Percentiles rank a stretch among this genome's conserved stretches.
phyloP scores from a whole-genome alignment of 2,329 filamentous ascomycete genomes.

The Alternaria sp. region DNA sequence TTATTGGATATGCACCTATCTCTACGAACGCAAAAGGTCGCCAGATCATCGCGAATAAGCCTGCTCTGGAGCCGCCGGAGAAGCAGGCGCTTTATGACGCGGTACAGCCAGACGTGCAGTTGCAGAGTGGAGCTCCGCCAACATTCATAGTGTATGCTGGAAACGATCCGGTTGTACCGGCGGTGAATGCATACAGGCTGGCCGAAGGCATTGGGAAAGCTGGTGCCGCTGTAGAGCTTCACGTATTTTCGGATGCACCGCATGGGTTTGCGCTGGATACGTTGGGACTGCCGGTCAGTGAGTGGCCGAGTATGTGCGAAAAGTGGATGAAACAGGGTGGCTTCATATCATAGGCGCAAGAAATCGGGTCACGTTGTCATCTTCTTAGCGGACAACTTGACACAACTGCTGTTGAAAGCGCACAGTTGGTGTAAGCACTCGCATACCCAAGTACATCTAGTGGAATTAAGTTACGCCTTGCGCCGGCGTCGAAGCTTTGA shows the following conservation, averaged over 20 bases:
- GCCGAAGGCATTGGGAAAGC: conserved; percentile 17
- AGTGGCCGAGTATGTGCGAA: conserved; percentile 23
- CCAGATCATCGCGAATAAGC: conserved; percentile 19
- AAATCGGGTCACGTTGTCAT: too few species aligned
- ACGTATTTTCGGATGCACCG: conserved; percentile 29
- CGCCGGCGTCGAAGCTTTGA: too few species aligned
- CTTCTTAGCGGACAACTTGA: not conserved
- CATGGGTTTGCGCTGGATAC: conserved; percentile 30
- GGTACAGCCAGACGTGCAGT: conserved; percentile 27
- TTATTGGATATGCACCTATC: conserved; percentile 29
- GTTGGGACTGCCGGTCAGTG: conserved; percentile 15
- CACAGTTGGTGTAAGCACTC: not conserved
- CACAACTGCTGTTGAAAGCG: fast-evolving
- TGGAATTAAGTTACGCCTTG: too few species aligned
- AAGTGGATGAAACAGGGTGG: conserved; percentile 22
- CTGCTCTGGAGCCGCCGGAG: conserved; percentile 19
- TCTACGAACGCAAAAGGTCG: conserved; percentile 27
- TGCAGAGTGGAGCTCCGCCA: conserved; percentile 10
- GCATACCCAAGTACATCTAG: not conserved
- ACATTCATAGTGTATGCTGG: conserved; percentile 27
- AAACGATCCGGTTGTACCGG: conserved; percentile 25
- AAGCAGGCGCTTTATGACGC: conserved; percentile 27
- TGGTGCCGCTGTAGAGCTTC: conserved; percentile 20
- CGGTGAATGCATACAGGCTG: conserved; percentile 24
- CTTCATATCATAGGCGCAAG: not conserved